Evolutionary conservation across 192 early-diverging fungal species (phyloP), one percentile per base, ranked within the genome.

Genomic region (Kickxella alabastrina): DNA sequence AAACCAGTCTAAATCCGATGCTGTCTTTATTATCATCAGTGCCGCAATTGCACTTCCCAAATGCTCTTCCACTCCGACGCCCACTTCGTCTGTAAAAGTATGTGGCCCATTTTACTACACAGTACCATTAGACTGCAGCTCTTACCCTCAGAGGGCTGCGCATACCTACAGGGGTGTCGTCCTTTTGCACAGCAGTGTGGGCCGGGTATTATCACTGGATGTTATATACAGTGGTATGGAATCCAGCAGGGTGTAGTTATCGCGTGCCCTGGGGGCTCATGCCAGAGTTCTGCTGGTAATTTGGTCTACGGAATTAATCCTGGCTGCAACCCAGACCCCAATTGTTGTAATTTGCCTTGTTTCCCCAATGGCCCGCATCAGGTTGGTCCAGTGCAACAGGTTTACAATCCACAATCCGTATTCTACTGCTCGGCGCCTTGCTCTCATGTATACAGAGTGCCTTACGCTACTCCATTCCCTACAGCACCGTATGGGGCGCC

Each of bases 21-120:
- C 27, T 10, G 44, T 46, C 13, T 46, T 28, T 3, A 28, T 46
- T 1, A 28, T 46, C 15, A 32, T 46, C 15, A 46, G 27, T 7
- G 44, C 44, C 14, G 28, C 25, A 15, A 28, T 46, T 46, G 44
- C 44, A 15, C 27, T 46, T 28, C 44, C 44, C 7, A 46, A 28
- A 10, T 14, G 27, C 3, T 46, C 44, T 1, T 46, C 25, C 14
- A 9, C 28, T 3, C 28, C 10, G 1, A 31, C 27, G 6, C 17
- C 28, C 5, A 32, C 27, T 2, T 25, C 27, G 5, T 28, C 10
- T 46, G 27, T 29, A 13, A 25, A 46, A n/a, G n/a, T 32, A 28
- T 46, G 44, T 10, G 25, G 25, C 3, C 44, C 44, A 5, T 46
- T 31, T 28, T 46, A 43, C 42, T 43, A 24, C 14, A 23, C 42